These are phyloP conservation scores for Sporodiniella umbellata DNA, from an alignment of 371 early-diverging fungal genomes.

Conservation along the genomic window DNA sequence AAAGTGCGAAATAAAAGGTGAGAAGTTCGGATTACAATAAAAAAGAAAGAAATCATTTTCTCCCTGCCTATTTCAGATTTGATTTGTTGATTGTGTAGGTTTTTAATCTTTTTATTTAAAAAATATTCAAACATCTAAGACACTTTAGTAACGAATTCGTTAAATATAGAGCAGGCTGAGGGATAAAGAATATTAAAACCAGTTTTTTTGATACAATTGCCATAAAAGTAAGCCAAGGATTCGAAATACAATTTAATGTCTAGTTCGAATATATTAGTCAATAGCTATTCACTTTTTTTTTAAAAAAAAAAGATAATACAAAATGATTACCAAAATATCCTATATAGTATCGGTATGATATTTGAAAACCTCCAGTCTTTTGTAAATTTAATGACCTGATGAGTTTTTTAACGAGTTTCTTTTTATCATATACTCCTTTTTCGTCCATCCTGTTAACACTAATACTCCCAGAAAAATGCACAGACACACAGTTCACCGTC, in stretches of 20 bases:
- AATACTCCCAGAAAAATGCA: conserved; percentile 14
- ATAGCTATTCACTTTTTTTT: conserved; percentile 15
- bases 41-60: not conserved
- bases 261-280: conserved; percentile 11
- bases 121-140: conserved; percentile 16
- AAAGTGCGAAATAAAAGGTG: conserved; percentile 10
- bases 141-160: conserved; percentile 10
- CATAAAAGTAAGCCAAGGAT: conserved; percentile 13
- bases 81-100: conserved; percentile 2
- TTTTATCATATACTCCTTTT: conserved; percentile 11
- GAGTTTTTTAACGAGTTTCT: conserved; percentile 7
- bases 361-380: conserved; percentile 8
- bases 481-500: conserved; percentile 9
- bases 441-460: conserved; percentile 3
- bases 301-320: conserved; percentile 13
- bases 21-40: conserved; percentile 10
- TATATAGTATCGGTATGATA: conserved; percentile 9
- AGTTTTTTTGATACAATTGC: conserved; percentile 11
- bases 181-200: conserved; percentile 8
- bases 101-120: conserved; percentile 1
- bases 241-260: conserved; percentile 15
- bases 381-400: conserved; percentile 8
- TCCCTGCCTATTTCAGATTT: conserved; percentile 12
- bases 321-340: conserved; percentile 10
- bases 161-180: conserved; percentile 7